Evolutionary conservation across 192 early-diverging fungal genomes (phyloP), one percentile per base, ranked within the genome.

Genomic region (Linnemannia hyalina): DNA sequence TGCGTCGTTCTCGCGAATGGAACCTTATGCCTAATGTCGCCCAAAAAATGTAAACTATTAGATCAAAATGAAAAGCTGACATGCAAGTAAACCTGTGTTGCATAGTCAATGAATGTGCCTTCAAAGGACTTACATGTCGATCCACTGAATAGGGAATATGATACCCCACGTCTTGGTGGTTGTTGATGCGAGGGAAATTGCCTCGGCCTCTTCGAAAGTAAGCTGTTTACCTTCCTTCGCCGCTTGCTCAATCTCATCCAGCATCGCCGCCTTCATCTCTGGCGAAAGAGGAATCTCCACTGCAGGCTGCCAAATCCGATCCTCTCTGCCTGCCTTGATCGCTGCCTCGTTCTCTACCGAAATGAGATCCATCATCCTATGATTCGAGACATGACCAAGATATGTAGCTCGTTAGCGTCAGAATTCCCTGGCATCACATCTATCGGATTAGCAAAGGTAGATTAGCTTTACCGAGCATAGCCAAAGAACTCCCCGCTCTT

Each of bases 401-500:
- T 32, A 32, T 35, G 10, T 9, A 13, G 0, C n/a, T 57, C 23
- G n/a, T 65, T 65, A 65, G 60, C 32, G 13, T 15, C 29, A 1
- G 10, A 2, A 22, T 52, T 22, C 26, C 13, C 13, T 1, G 2
- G 3, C 8, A 32, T 15, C 10, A 32, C 29, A 15, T 6, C 4
- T 15, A 29, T 32, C 29, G 32, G 60, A 29, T 32, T 65, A 32
- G 29, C 11, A 13, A 29, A 13, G 26, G n/a, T 13, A 65, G 0
- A 32, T 35, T 55, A 15, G 18, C 15, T 29, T 81, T 88, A 86
- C 87, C 82, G 78, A 40, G 89, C 90, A 78, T 88, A 91, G 44
- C 90, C 90, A 82, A 89, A 91, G 72, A 91, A 91, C 68, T 91
- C 90, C 7, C 90, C 90, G 68, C 90, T 91, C 75, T 89, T 91